A percentile compares a stretch with the other conserved stretches of the same genome.
phyloP scores from a whole-genome alignment of 2,329 filamentous ascomycete genomes.

The Nemania sp. region DNA sequence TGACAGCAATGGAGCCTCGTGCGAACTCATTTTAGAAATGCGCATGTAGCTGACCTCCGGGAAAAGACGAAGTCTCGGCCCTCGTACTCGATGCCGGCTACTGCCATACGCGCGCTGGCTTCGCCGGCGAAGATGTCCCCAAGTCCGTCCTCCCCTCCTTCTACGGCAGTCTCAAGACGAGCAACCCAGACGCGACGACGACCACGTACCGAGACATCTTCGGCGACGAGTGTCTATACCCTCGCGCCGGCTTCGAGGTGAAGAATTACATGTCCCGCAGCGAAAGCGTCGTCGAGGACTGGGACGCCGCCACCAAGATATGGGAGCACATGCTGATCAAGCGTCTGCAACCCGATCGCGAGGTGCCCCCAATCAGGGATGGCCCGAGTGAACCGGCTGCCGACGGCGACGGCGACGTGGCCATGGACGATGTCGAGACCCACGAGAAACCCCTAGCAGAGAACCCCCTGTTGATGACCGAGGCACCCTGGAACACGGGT shows the following conservation, averaged over 20 bases:
- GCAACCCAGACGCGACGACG: constrained; percentile 48
- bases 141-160: constrained; percentile 91
- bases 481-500: constrained; percentile 86
- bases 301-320: constrained; percentile 85
- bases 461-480: constrained; percentile 89
- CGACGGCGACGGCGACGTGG: constrained; percentile 65
- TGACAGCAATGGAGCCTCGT: constrained; percentile 19
- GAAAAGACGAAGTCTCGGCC: constrained; percentile 89
- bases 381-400: constrained; percentile 76
- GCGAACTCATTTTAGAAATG: constrained; percentile 3
- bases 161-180: constrained; percentile 69
- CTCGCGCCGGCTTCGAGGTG: constrained; percentile 76
- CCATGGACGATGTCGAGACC: constrained; percentile 61
- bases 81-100: constrained; percentile 96
- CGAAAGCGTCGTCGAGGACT: constrained; percentile 92
- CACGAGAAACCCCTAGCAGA: constrained; percentile 84
- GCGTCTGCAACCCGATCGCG: constrained; percentile 77
- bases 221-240: constrained; percentile 88
- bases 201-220: constrained; percentile 64
- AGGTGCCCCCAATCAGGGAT: constrained; percentile 72
- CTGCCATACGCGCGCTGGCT: constrained; percentile 88
- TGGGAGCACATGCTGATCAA: constrained; percentile 95
- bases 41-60: constrained; percentile 6
- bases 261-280: constrained; percentile 83
- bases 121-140: constrained; percentile 95